A percentile compares a stretch with the other conserved stretches of the same genome.
phyloP scores from a whole-genome alignment of 345 rosid genomes.

The Turnera subulata region DNA sequence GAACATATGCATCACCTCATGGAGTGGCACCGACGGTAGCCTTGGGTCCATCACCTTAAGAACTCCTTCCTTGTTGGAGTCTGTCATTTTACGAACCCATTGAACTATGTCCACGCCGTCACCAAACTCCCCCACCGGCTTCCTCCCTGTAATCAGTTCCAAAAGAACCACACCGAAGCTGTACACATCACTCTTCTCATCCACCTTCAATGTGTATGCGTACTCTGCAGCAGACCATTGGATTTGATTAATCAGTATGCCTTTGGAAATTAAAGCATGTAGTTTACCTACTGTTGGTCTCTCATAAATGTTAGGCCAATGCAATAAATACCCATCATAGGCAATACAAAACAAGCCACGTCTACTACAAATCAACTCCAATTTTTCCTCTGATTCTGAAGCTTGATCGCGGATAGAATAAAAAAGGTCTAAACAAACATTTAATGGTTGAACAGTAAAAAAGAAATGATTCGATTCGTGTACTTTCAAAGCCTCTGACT shows the following conservation, averaged over 20 bases:
- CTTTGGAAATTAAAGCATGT: no score
- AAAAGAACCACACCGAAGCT: conserved; percentile 92
- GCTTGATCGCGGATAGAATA: no score
- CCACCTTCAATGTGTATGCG: conserved; percentile 93
- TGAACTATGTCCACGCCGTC: conserved; percentile 98
- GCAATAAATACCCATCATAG: not conserved
- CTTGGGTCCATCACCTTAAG: conserved; percentile 77
- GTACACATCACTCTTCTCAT: conserved; percentile 97
- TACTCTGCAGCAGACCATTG: conserved; percentile 51
- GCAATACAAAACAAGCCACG: not conserved
- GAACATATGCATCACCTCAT: conserved; percentile 87
- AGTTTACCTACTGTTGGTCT: no score
- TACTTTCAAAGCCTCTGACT: conserved; percentile 29
- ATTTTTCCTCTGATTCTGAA: not conserved
- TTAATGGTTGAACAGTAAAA: conserved; percentile 2
- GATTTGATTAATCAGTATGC: conserved; percentile 12
- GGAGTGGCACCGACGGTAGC: conserved; percentile 75
- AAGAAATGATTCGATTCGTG: conserved; percentile 20
- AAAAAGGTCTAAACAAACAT: no score
- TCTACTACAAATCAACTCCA: not conserved
- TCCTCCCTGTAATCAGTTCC: conserved; percentile 78
- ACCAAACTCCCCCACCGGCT: conserved; percentile 95
- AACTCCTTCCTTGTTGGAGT: conserved; percentile 80
- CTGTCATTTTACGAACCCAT: conserved; percentile 88
- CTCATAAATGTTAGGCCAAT: no score